Evolutionary conservation across 2,329 filamentous ascomycete species (phyloP).

Genomic region (Hypoxylon sp.): DNA sequence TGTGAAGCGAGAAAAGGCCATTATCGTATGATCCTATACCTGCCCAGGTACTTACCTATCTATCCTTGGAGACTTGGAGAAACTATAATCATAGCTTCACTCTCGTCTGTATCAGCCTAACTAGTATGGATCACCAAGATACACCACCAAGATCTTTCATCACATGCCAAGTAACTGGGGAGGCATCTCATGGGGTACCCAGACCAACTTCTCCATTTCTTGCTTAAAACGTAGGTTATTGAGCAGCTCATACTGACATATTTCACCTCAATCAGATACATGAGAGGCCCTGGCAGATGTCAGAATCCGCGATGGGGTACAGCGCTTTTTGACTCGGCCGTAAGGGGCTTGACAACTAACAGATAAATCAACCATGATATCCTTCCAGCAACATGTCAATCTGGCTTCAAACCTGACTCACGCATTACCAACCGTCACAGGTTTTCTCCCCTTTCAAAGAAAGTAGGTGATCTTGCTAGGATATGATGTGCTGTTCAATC

Average conservation of each 20-base stretch:
- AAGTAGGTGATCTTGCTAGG: no score
- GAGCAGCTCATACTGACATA: not conserved
- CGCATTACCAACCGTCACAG: no score
- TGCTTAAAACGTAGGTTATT: not conserved
- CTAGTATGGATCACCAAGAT: not conserved
- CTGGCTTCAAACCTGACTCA: not conserved
- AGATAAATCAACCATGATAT: not conserved
- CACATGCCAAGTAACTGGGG: no score
- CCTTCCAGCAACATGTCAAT: not conserved
- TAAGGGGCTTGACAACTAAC: no score
- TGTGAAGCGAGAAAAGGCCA: not conserved
- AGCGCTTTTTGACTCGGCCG: no score
- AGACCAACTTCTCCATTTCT: no score
- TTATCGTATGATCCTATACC: conserved; percentile 27
- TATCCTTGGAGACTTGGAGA: conserved; percentile 7
- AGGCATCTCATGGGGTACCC: no score
- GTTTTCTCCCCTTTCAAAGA: no score
- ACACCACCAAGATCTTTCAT: not conserved
- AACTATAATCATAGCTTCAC: not conserved
- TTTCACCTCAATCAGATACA: no score
- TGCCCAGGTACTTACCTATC: not conserved
- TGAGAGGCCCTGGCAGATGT: no score
- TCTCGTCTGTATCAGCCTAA: not conserved
- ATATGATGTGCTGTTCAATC: no score
- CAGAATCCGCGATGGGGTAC: no score